A percentile compares a stretch with the other conserved stretches of the same genome.
These are phyloP conservation scores for Pleurotus sapidus DNA, from an alignment of 768 basidiomycete genomes.

Conservation along the genomic window DNA sequence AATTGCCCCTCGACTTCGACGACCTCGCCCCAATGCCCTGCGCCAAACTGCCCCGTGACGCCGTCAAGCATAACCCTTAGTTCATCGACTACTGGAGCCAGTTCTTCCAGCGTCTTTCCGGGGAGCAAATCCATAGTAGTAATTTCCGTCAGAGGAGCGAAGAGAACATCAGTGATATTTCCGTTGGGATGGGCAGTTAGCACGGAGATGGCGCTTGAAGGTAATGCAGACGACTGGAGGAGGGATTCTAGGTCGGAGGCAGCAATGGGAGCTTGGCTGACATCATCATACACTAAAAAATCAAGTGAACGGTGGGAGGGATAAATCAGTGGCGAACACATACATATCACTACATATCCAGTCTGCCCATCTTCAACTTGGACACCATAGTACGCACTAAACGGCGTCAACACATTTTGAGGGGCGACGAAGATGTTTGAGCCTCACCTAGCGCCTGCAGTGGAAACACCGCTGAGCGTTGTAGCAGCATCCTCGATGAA, in stretches of 20 bases:
- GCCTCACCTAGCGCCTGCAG: not conserved
- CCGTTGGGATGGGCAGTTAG: not conserved
- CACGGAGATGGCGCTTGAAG: not conserved
- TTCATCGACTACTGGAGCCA: not conserved
- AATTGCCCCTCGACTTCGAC: not conserved
- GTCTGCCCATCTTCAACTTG: slow-evolving; percentile 6
- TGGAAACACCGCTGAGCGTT: not conserved
- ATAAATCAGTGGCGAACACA: not conserved
- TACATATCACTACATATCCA: slow-evolving; percentile 2
- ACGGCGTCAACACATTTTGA: not conserved
- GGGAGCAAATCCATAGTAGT: slow-evolving; percentile 1
- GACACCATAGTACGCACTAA: slow-evolving; percentile 1
- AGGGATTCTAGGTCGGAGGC: not conserved
- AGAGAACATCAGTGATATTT: not conserved
- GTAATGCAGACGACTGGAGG: not conserved
- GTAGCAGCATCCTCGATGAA: not conserved
- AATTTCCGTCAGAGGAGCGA: slow-evolving; percentile 1
- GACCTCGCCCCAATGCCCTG: slow-evolving; percentile 1
- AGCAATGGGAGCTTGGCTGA: not conserved
- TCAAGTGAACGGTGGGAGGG: no score
- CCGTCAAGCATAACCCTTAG: not conserved
- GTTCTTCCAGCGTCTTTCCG: not conserved
- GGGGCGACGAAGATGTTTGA: not conserved
- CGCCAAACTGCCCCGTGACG: slow-evolving; percentile 2
- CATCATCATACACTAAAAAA: not conserved